Evolutionary conservation across 352 stramenopile species (phyloP), one percentile per base, ranked within the genome.

Genomic region (Phytophthora cryptogea): DNA sequence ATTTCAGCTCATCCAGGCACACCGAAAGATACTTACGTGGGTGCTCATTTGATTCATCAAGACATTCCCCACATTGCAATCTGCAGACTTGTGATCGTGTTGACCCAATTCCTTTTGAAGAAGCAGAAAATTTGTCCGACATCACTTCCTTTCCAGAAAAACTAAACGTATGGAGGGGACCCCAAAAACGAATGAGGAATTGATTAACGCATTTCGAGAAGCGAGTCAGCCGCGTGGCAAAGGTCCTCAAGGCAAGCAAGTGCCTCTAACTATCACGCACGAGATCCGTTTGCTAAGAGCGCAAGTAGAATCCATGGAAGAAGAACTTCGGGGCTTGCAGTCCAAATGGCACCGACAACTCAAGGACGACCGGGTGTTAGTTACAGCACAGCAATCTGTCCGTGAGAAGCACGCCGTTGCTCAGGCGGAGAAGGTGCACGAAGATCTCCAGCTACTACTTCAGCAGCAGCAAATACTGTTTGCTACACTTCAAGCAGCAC

Each of bases 291-390:
- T 74, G 2, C 37, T 79, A 11, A 54, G 70, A 16, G 56, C 56
- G 7, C 67, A 76, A 41, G 70, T 79, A n/a, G 70, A 58, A n/a
- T 37, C 54, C 8, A 75, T 79, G 66, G 70, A 76, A 33, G 53
- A 71, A 3, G 41, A 76, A 10, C 63, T 79, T 0, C 54, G 42
- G 5, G 14, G 17, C 2, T 36, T 79, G 4, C 42, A 62, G 10
- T 14, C 46, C 31, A 64, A 63, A 16, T 79, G 70, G 70, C 17
- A 55, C 3, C 28, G 41, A 0, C 33, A 72, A 4, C 49, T 76
- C 7, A 62, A 59, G 1, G 63, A 79, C 32, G 28, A 61, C 27
- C 67, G 63, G 16, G 66, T 51, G 31, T 39, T 75, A 32, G 42
- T 28, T 1, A 63, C 54, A 5, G 72, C 68, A 1, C 64, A 68